Percentiles rank a stretch among this genome's conserved stretches.
Conservation (phyloP, 1,284 basidiomycete species). For the Sparassis latifolia region DNA sequence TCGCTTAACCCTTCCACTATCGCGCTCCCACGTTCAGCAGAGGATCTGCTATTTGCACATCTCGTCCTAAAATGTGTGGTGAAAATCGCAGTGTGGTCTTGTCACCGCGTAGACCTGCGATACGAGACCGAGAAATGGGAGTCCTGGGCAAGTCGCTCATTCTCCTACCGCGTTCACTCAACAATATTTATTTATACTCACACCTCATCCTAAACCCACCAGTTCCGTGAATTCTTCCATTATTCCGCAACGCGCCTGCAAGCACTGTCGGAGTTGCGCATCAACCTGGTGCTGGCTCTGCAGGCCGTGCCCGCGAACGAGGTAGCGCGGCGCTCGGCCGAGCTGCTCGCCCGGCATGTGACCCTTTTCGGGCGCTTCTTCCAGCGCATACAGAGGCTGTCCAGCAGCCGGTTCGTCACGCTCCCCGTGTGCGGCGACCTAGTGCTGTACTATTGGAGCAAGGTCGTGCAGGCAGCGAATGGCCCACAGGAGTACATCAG, state of each 20-base stretch:
- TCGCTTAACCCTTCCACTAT: slow-evolving; percentile 28
- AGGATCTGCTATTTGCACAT: slow-evolving; percentile 58
- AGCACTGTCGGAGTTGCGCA: slow-evolving; percentile 44
- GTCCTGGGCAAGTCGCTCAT: slow-evolving; percentile 43
- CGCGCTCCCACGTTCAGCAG: slow-evolving; percentile 31
- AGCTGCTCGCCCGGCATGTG: slow-evolving; percentile 59
- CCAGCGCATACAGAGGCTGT: slow-evolving; percentile 61
- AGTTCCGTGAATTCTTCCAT: slow-evolving; percentile 59
- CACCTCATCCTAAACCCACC: not conserved
- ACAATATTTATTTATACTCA: not conserved
- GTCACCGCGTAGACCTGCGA: slow-evolving; percentile 44
- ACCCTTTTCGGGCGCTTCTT: slow-evolving; percentile 73
- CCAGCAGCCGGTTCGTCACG: slow-evolving; percentile 49
- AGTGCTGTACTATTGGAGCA: slow-evolving; percentile 72
- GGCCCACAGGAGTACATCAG: slow-evolving; percentile 44
- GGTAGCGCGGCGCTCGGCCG: slow-evolving; percentile 35
- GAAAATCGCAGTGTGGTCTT: slow-evolving; percentile 64
- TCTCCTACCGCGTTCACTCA: not conserved
- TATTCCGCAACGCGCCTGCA: slow-evolving; percentile 50
- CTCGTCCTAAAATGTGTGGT: slow-evolving; percentile 63
- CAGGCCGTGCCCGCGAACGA: slow-evolving; percentile 20
- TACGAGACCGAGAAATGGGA: slow-evolving; percentile 38
- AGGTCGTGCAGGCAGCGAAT: slow-evolving; percentile 62
- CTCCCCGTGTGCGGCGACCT: slow-evolving; percentile 61
- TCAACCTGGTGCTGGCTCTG: slow-evolving; percentile 31